Evolutionary conservation across 2,329 filamentous ascomycete genomes (phyloP).

Genomic region (Neonectria coccinea): DNA sequence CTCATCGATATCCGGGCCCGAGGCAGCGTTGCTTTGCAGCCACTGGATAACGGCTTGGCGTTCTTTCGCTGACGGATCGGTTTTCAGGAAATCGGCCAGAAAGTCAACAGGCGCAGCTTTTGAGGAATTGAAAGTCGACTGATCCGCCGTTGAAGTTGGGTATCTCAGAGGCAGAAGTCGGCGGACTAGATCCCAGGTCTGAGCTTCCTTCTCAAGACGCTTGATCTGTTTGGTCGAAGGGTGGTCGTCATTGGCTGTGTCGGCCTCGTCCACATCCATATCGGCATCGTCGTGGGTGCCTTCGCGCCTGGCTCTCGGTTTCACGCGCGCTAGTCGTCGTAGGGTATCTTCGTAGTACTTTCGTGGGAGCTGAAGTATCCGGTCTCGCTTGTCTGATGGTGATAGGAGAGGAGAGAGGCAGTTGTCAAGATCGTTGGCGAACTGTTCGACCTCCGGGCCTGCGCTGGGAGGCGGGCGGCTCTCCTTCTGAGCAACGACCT

Average conservation of each 20-base stretch:
- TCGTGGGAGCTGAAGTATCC: conserved; percentile 72
- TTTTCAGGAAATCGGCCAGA: conserved; percentile 77
- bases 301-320: conserved; percentile 45
- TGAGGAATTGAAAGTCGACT: conserved; percentile 49
- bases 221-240: conserved; percentile 45
- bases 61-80: conserved; percentile 80
- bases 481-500: conserved; percentile 20
- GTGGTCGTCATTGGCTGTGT: conserved; percentile 47
- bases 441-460: conserved; percentile 86
- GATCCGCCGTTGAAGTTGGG: conserved; percentile 47
- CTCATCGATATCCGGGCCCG: conserved; percentile 77
- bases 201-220: conserved; percentile 83
- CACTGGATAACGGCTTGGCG: conserved; percentile 85
- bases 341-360: conserved; percentile 69
- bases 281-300: conserved; percentile 60
- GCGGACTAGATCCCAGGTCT: conserved; percentile 89
- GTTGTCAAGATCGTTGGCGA: conserved; percentile 84
- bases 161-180: conserved; percentile 80
- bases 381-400: conserved; percentile 68
- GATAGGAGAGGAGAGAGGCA: conserved; percentile 68
- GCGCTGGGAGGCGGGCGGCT: conserved; percentile 50
- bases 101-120: conserved; percentile 53
- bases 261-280: conserved; percentile 68
- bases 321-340: conserved; percentile 48
- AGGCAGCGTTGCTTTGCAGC: conserved; percentile 82